phyloP scores from a whole-genome alignment of 2,329 filamentous ascomycete species.

The Colletotrichum filicis region DNA sequence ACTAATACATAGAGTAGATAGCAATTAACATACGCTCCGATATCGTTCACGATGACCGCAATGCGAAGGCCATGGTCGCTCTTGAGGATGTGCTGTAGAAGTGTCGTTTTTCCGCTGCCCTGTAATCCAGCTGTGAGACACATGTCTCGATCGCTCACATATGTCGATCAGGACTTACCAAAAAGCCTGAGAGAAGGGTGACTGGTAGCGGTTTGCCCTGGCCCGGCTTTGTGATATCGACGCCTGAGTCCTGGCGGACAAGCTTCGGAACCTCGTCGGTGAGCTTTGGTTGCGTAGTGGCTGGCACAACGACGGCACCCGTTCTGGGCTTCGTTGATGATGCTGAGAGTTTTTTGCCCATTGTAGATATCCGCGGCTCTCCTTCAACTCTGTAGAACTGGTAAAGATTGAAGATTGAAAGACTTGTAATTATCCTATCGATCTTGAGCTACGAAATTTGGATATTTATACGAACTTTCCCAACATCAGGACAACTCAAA shows the following conservation, averaged over 20 bases:
- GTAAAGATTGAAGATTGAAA: not conserved
- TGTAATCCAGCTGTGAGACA: constrained; percentile 39
- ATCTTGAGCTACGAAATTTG: not conserved
- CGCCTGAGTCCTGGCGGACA: constrained; percentile 21
- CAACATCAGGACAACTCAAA: not conserved
- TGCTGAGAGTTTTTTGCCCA: constrained; percentile 22
- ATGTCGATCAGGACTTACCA: constrained; percentile 48
- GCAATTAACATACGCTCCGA: constrained; percentile 61
- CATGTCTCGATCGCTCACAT: too few relatives aligned
- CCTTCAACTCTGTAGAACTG: too few relatives aligned
- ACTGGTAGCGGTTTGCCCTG: constrained; percentile 59
- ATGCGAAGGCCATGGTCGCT: constrained; percentile 75
- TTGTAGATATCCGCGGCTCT: not conserved
- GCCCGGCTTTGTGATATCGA: constrained; percentile 3
- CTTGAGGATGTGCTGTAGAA: constrained; percentile 75
- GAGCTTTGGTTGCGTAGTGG: not conserved
- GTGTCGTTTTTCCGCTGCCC: constrained; percentile 78
- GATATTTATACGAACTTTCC: constrained; percentile 11
- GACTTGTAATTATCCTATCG: not conserved
- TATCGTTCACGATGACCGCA: constrained; percentile 80
- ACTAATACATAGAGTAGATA: accelerated
- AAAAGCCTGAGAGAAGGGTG: constrained; percentile 69
- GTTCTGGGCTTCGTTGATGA: constrained; percentile 19
- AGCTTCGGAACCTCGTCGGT: constrained; percentile 13
- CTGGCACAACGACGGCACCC: constrained; percentile 1